Evolutionary conservation across 257 asterid genomes (phyloP).

Genomic region (Verbascum thapsus): DNA sequence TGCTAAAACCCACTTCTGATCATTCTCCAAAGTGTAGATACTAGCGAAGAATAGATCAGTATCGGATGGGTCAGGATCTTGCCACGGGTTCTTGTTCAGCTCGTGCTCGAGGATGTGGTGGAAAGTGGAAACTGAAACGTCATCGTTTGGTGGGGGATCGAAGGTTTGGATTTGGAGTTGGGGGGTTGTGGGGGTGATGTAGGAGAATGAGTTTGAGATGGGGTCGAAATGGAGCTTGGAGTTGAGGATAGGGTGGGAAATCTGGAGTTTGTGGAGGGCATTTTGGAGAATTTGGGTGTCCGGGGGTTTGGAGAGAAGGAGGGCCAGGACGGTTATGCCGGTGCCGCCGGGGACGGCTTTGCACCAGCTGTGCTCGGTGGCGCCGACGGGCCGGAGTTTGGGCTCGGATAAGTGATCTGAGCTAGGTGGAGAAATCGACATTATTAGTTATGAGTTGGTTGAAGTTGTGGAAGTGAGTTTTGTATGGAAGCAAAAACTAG

Average conservation of each 20-base stretch:
- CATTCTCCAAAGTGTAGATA: slow-evolving; percentile 42
- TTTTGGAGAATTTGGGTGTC: slow-evolving; percentile 47
- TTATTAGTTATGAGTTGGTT: slow-evolving; percentile 9
- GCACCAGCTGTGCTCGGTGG: slow-evolving; percentile 95
- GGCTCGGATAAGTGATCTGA: slow-evolving; percentile 27
- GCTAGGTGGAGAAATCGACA: slow-evolving; percentile 35
- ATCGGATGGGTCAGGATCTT: slow-evolving; percentile 37
- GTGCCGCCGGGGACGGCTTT: slow-evolving; percentile 90
- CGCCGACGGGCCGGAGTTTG: slow-evolving; percentile 56
- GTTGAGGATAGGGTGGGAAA: slow-evolving; percentile 76
- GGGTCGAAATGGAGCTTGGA: slow-evolving; percentile 59
- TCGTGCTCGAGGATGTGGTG: slow-evolving; percentile 85
- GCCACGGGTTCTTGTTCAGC: slow-evolving; percentile 63
- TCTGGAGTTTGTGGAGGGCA: slow-evolving; percentile 64
- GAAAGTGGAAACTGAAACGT: slow-evolving; percentile 51
- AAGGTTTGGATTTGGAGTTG: slow-evolving; percentile 54
- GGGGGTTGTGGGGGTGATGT: slow-evolving; percentile 50
- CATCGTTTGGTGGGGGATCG: slow-evolving; percentile 57
- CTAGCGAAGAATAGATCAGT: slow-evolving; percentile 63
- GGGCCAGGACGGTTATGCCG: slow-evolving; percentile 71
- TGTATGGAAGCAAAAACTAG: background rate
- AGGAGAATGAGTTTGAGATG: slow-evolving; percentile 51
- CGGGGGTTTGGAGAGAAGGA: slow-evolving; percentile 60
- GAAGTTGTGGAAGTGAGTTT: background rate
- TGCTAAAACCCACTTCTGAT: slow-evolving; percentile 48